Conservation (phyloP, 306 rosid genomes). For the Vigna reflexopilosa region DNA sequence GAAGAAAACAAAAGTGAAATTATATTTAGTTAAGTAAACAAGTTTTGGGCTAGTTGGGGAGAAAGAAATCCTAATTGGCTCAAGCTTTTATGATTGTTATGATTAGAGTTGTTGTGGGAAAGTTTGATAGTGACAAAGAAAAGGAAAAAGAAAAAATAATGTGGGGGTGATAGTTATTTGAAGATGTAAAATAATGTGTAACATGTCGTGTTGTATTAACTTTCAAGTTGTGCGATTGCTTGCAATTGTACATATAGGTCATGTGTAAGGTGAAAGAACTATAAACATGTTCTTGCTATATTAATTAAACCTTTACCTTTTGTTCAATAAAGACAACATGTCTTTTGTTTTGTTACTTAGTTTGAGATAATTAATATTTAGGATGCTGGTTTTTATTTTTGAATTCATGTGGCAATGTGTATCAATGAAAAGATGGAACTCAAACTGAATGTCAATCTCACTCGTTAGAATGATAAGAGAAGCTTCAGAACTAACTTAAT, state of each 20-base stretch:
- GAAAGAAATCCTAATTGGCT: constrained; percentile 33
- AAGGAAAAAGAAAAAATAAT: not conserved
- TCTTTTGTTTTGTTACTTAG: not conserved
- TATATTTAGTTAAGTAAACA: not conserved
- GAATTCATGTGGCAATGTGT: not conserved
- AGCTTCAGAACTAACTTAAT: no score
- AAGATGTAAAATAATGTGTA: not conserved
- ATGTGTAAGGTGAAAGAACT: constrained; percentile 16
- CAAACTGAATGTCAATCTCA: no score
- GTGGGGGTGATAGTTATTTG: not conserved
- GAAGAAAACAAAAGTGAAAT: no score
- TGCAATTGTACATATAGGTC: constrained; percentile 46
- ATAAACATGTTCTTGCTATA: constrained; percentile 21
- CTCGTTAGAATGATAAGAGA: no score
- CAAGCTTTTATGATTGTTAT: not conserved
- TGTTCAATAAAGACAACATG: constrained; percentile 25
- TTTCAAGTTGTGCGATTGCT: constrained; percentile 28
- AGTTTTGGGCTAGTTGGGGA: constrained; percentile 25
- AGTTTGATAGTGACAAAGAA: not conserved
- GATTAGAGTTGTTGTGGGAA: not conserved
- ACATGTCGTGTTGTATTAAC: not conserved
- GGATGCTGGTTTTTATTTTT: not conserved
- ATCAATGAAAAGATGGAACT: not conserved
- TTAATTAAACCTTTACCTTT: not conserved
- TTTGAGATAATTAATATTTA: not conserved